A percentile compares a stretch with the other conserved stretches of the same genome.
Evolutionary conservation across 139 green algal genomes (phyloP).

Genomic region (Raphidocelis subcapitata): DNA sequence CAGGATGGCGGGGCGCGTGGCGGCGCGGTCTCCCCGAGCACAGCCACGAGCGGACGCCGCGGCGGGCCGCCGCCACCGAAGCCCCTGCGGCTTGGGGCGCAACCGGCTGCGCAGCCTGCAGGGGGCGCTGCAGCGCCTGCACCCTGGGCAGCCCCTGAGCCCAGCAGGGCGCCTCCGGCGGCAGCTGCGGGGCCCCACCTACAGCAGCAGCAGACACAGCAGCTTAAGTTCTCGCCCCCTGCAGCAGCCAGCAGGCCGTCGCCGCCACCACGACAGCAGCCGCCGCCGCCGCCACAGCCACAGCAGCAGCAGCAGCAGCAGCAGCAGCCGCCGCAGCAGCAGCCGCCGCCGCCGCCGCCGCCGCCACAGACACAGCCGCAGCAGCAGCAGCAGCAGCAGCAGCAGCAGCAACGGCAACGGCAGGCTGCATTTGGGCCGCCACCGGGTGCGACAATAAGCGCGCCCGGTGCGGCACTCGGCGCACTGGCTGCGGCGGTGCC

Average conservation of each 20-base stretch:
- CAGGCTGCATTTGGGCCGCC: background rate
- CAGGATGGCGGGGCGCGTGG: too few species aligned
- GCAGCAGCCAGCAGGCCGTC: background rate
- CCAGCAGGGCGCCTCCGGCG: background rate
- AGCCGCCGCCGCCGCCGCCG: background rate
- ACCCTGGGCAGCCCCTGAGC: background rate
- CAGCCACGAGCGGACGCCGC: too few species aligned
- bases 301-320: background rate
- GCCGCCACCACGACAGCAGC: background rate
- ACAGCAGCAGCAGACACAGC: background rate
- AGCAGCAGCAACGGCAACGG: background rate
- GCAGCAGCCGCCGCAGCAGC: background rate
- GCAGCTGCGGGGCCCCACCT: background rate
- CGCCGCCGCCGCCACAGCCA: background rate
- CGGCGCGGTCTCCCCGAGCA: too few species aligned
- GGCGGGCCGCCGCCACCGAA: too few species aligned
- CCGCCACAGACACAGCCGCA: background rate
- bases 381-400: constrained; percentile 1
- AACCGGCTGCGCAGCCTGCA: background rate
- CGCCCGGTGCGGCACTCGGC: background rate
- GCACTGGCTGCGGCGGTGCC: background rate
- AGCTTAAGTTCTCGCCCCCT: background rate
- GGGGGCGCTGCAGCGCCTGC: background rate
- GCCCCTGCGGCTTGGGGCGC: background rate
- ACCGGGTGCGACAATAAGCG: background rate